Base-by-base conservation (phyloP, 1,284 basidiomycete species). In the Grifola frondosa region DNA sequence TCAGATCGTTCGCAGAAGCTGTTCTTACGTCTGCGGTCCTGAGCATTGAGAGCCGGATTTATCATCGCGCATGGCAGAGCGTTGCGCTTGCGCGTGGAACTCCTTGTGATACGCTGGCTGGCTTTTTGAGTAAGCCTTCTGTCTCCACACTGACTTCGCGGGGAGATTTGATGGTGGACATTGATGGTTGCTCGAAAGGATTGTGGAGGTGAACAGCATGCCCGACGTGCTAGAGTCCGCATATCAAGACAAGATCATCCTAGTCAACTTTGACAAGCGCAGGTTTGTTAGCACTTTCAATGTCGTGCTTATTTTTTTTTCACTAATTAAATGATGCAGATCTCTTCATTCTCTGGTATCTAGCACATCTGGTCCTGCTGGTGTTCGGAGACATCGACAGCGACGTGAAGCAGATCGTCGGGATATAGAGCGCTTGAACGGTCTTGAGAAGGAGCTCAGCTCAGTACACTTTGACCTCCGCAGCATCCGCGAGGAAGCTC, bases 201-300 rank as follows among this genome's bases (percentile, higher is more conserved):
- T 91, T 60, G 65, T 91, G 19, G 88, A 91, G 60, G 70, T 91
- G 26, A 77, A 88, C 44, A 80, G 81, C 31, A 74, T 82, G 42
- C 80, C 84, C 3, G 87, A 91, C 57, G 70, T 80, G n/a, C 62
- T 87, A n/a, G 75, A 81, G 37, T 70, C 77, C 12, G 58, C 69
- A 4, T 60, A 67, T 13, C 70, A 73, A 28, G 77, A 79, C 48
- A 69, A 70, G 17, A 71, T 75, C 26, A 75, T 67, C 28, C 73
- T 90, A 28, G 75, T 91, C 39, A 90, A 89, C 57, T 80, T 90
- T 52, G 84, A 89, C 52, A 91, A 91, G 59, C 77, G 88, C 50
- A 78, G 88, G 87, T 88, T 51, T 49, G 70, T 54, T 17, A 32
- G 16, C 30, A n/a, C 16, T 17, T 15, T 26, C 22, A 23, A 31